Evolutionary conservation across 2,329 filamentous ascomycete genomes (phyloP), one percentile per base, ranked within the genome.

Genomic region (Akanthomyces uredinophilus): DNA sequence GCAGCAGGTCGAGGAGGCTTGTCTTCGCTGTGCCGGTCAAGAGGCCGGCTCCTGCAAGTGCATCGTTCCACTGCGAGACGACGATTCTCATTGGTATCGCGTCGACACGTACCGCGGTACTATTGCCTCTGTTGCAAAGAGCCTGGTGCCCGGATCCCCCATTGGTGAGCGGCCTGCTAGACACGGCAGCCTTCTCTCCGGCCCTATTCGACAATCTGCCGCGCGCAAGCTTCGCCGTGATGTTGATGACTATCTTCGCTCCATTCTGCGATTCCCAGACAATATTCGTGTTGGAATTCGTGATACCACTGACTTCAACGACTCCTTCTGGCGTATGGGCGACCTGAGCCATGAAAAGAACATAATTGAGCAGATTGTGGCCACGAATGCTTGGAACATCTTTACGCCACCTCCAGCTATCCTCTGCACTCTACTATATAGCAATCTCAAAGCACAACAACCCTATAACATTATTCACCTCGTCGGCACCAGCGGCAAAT

Each of bases 381-480:
- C 51, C 32, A 39, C 54, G 20, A 46, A 51, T 16, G 39, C 44
- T 18, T 59, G 49, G 32, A 51, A 37, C 27, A 61, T 64, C n/a
- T 49, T 61, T 35, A 35, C n/a, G 52, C 61, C 52, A 29, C 50
- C 63, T 27, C 81, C 83, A 0, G 81, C 82, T 0, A 74, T 83
- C 2, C 71, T 86, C 6, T 75, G 74, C 60, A 77, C 82, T 4
- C 71, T 86, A 3, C 79, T 80, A 2, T 78, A 78, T 6, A 84
- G 81, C 65, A 79, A 78, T 75, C 84, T 83, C 65, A 77, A 78
- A 60, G 74, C 74, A 50, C 75, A 76, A 7, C 79, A 78, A 8
- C 73, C 77, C 2, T 84, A 82, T 67, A 79, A 79, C 67, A 78
- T 85, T 44, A 80, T 83, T 68, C 78, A 82, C 43, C 73, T 86